Evolutionary conservation across 1,139 yeast species (phyloP).

Genomic region (Lodderomyces metapsilosis): DNA sequence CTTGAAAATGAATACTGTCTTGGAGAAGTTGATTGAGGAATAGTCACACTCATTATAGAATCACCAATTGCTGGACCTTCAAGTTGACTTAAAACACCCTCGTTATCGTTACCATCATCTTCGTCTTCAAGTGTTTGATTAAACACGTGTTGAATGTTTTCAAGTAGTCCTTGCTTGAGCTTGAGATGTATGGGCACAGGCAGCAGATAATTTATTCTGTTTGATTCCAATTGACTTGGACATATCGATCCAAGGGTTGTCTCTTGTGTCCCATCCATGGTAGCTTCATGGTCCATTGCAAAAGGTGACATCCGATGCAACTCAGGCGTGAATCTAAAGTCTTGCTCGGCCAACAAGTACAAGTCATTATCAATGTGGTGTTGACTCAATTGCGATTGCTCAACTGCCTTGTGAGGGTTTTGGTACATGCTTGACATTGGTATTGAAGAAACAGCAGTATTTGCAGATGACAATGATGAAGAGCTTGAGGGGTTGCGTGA

Average conservation of each 20-base stretch:
- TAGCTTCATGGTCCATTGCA: background rate
- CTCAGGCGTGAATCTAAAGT: background rate
- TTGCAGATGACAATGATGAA: background rate
- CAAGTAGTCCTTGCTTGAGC: background rate
- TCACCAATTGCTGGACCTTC: background rate
- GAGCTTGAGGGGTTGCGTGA: background rate
- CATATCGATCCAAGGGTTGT: background rate
- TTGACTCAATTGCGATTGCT: background rate
- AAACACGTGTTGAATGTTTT: slow-evolving; percentile 1
- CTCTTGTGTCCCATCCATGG: background rate
- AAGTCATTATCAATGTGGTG: background rate
- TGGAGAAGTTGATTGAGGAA: background rate
- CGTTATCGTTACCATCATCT: slow-evolving; percentile 1
- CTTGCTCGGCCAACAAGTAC: background rate
- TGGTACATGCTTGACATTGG: background rate
- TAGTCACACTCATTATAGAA: background rate
- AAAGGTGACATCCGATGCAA: background rate
- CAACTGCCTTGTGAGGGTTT: background rate
- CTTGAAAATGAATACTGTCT: background rate
- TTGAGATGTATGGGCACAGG: background rate
- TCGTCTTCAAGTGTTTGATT: slow-evolving; percentile 1
- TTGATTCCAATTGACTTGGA: background rate
- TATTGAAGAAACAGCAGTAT: background rate
- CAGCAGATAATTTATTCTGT: background rate
- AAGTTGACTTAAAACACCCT: background rate